Percentiles rank a stretch among this genome's conserved stretches.
These are phyloP conservation scores for Torulaspora microellipsoides DNA, from an alignment of 805 yeast species.

Conservation along the genomic window DNA sequence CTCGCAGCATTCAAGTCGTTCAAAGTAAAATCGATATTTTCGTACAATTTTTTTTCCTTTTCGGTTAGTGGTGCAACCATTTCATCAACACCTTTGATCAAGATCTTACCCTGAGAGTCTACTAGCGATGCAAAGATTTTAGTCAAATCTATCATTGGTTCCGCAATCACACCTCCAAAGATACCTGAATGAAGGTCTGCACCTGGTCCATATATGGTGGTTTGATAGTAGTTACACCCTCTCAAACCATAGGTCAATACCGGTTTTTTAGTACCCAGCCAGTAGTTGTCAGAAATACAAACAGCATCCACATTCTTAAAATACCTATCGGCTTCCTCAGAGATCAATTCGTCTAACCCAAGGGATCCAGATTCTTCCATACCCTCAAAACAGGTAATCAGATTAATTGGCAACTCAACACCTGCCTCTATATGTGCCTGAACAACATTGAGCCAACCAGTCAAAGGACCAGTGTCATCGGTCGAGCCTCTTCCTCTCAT, in stretches of 20 bases:
- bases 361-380: constrained; percentile 98
- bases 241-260: constrained; percentile 96
- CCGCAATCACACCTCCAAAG: constrained; percentile 95
- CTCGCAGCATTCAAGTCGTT: constrained; percentile 83
- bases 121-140: constrained; percentile 75
- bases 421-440: constrained; percentile 87
- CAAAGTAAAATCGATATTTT: constrained; percentile 77
- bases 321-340: constrained; percentile 69
- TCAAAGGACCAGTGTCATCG: constrained; percentile 97
- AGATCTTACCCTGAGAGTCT: constrained; percentile 73
- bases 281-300: constrained; percentile 94
- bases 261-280: constrained; percentile 97
- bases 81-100: constrained; percentile 82
- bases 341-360: constrained; percentile 82
- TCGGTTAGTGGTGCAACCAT: constrained; percentile 93
- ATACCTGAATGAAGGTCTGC: constrained; percentile 98
- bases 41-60: constrained; percentile 73
- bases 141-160: constrained; percentile 92
- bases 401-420: constrained; percentile 86
- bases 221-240: constrained; percentile 91
- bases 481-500: constrained; percentile 92
- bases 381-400: constrained; percentile 92
- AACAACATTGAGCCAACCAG: constrained; percentile 92
- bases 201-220: constrained; percentile 80
- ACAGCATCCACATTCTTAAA: constrained; percentile 91